Conservation (phyloP, 1,284 basidiomycete species). For the Rhodofomes roseus region DNA sequence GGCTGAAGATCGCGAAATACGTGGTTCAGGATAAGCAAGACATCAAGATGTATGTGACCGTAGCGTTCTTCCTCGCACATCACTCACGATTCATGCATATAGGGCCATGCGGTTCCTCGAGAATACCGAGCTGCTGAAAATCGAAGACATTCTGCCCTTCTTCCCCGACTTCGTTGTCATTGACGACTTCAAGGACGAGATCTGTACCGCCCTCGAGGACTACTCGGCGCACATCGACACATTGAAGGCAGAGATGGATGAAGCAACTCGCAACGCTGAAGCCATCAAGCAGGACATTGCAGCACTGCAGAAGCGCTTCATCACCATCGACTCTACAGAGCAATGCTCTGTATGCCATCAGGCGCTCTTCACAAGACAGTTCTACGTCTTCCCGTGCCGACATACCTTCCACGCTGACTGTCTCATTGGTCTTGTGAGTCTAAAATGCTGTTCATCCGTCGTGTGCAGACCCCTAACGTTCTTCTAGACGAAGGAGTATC, state of each 20-base stretch:
- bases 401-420: slow-evolving; percentile 96
- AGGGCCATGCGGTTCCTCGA: slow-evolving; percentile 97
- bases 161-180: slow-evolving; percentile 99
- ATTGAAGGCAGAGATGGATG: slow-evolving; percentile 95
- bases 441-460: background rate
- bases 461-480: no score
- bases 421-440: slow-evolving; percentile 81
- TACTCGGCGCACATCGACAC: slow-evolving; percentile 91
- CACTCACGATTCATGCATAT: slow-evolving; percentile 2
- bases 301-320: slow-evolving; percentile 85
- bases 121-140: slow-evolving; percentile 91
- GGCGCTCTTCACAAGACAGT: slow-evolving; percentile 81
- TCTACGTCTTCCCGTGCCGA: slow-evolving; percentile 98
- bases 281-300: slow-evolving; percentile 92
- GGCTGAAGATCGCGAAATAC: slow-evolving; percentile 96
- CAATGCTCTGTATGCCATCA: slow-evolving; percentile 81
- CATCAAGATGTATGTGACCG: slow-evolving; percentile 82
- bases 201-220: slow-evolving; percentile 91
- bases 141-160: slow-evolving; percentile 98
- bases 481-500: slow-evolving; percentile 83
- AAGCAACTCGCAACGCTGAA: slow-evolving; percentile 88
- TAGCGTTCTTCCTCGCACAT: background rate
- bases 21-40: slow-evolving; percentile 97
- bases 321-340: slow-evolving; percentile 88
- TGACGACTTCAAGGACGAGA: slow-evolving; percentile 99